These are phyloP conservation scores for Huntiella savannae DNA, from an alignment of 2,329 filamentous ascomycete species.

Conservation along the genomic window DNA sequence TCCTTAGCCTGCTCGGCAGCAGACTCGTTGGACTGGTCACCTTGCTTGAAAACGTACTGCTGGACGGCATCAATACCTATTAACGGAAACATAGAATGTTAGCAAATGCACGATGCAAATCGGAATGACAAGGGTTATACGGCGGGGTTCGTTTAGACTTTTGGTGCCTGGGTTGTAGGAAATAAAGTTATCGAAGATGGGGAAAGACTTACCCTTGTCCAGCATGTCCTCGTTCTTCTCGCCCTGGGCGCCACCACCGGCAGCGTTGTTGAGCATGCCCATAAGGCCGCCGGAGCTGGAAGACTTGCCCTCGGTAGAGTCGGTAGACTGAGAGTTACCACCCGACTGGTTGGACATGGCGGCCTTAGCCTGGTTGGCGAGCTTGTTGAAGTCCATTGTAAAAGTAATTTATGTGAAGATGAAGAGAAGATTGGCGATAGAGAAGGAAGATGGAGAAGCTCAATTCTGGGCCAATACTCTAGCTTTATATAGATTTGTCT, in stretches of 20 bases:
- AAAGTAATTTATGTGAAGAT: not conserved
- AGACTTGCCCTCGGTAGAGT: slow-evolving; percentile 18
- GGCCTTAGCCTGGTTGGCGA: slow-evolving; percentile 12
- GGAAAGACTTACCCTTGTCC: slow-evolving; percentile 45
- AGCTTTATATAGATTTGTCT: too few relatives aligned
- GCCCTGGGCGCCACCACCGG: slow-evolving; percentile 52
- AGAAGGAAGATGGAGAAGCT: not conserved
- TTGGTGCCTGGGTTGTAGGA: not conserved
- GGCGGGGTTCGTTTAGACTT: not conserved
- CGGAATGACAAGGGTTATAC: not conserved
- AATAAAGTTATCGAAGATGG: not conserved
- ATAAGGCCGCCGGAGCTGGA: slow-evolving; percentile 35
- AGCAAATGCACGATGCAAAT: not conserved
- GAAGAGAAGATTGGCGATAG: not conserved
- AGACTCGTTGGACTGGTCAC: slow-evolving; percentile 50
- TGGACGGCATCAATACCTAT: slow-evolving; percentile 61
- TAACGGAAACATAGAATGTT: not conserved
- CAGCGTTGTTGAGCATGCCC: slow-evolving; percentile 51
- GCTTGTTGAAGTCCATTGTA: slow-evolving; percentile 11
- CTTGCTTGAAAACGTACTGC: slow-evolving; percentile 51
- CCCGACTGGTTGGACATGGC: slow-evolving; percentile 5
- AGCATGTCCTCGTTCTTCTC: slow-evolving; percentile 72
- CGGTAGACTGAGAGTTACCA: not conserved
- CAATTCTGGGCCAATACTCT: too few relatives aligned
- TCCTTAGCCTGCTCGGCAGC: slow-evolving; percentile 72